Conservation (phyloP, 805 yeast species). For the Hanseniaspora valbyensis region DNA sequence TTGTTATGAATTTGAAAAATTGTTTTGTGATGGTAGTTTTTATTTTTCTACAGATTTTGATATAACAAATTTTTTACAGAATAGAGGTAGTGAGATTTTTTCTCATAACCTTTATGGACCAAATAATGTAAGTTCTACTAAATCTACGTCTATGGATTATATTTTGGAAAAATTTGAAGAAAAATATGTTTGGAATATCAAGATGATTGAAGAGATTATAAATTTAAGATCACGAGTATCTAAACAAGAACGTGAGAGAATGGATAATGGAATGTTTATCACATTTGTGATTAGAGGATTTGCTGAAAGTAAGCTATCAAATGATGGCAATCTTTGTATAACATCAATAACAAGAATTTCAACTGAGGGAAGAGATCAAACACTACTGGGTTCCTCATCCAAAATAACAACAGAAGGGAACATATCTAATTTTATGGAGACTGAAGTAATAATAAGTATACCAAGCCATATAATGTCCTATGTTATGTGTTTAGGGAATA, state of each 20-base stretch:
- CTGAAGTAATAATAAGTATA: conserved; percentile 63
- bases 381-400: conserved; percentile 7
- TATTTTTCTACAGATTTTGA: conserved; percentile 87
- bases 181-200: conserved; percentile 84
- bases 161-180: conserved; percentile 47
- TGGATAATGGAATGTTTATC: conserved; percentile 61
- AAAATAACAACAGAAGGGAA: conserved; percentile 76
- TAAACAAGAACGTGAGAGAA: conserved; percentile 40
- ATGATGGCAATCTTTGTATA: conserved; percentile 31
- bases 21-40: conserved; percentile 73
- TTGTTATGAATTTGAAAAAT: conserved; percentile 60
- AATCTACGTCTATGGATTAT: conserved; percentile 31
- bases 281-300: conserved; percentile 86
- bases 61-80: conserved; percentile 68
- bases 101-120: not conserved
- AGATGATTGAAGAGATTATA: conserved; percentile 68
- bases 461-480: conserved; percentile 51
- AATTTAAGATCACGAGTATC: conserved; percentile 61
- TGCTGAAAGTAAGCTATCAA: conserved; percentile 49
- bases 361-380: conserved; percentile 53
- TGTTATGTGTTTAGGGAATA: conserved; percentile 79
- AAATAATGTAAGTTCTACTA: conserved; percentile 9
- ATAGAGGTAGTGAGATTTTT: conserved; percentile 36
- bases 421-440: conserved; percentile 83
- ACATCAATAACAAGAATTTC: conserved; percentile 84